These are phyloP conservation scores for Cryoendolithus antarcticus DNA, from an alignment of 2,329 filamentous ascomycete genomes.

Conservation along the genomic window DNA sequence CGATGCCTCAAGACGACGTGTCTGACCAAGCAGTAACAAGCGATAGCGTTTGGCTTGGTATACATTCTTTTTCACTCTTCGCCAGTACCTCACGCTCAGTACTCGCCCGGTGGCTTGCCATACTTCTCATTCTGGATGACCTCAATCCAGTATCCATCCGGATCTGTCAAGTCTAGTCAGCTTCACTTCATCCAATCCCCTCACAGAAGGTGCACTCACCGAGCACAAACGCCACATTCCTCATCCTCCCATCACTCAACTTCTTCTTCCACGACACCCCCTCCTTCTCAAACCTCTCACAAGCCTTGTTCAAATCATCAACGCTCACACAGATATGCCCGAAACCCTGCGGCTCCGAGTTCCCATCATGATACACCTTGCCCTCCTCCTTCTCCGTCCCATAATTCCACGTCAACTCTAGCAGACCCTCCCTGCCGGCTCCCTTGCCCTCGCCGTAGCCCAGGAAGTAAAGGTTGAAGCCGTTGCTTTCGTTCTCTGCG, in stretches of 20 bases:
- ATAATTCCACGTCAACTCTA: slow-evolving; percentile 81
- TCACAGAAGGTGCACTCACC: slow-evolving; percentile 27
- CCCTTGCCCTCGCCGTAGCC: slow-evolving; percentile 56
- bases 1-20: too few species aligned
- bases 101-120: slow-evolving; percentile 21
- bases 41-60: too few species aligned
- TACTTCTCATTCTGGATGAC: slow-evolving; percentile 66
- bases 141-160: slow-evolving; percentile 75
- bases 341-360: slow-evolving; percentile 82
- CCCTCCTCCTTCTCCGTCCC: slow-evolving; percentile 72
- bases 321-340: slow-evolving; percentile 84
- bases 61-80: too few species aligned
- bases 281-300: slow-evolving; percentile 69
- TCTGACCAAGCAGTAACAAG: too few species aligned
- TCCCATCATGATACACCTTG: slow-evolving; percentile 87
- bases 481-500: slow-evolving; percentile 53
- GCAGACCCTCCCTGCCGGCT: slow-evolving; percentile 63
- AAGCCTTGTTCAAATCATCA: slow-evolving; percentile 80
- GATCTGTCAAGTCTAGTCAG: slow-evolving; percentile 27
- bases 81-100: slow-evolving; percentile 2
- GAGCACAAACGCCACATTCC: slow-evolving; percentile 81
- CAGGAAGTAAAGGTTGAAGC: slow-evolving; percentile 88
- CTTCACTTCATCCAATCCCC: too few species aligned
- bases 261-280: slow-evolving; percentile 90
- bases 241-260: slow-evolving; percentile 80